A percentile compares a stretch with the other conserved stretches of the same genome.
These are phyloP conservation scores for Quercus variabilis DNA, from an alignment of 306 rosid genomes.

Conservation along the genomic window DNA sequence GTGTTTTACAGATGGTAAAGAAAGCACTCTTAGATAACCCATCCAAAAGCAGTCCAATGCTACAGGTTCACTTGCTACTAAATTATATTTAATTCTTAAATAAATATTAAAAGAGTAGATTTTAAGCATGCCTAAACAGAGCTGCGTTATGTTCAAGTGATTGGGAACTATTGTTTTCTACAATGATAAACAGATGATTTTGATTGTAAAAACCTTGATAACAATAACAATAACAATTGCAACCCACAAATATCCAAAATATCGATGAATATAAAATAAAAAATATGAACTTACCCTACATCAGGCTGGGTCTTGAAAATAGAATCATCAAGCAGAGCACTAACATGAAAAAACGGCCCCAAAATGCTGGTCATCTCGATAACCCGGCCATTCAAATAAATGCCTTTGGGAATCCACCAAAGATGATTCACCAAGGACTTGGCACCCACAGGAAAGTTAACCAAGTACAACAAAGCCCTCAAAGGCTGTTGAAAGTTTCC, in stretches of 20 bases:
- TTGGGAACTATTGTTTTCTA: neutral
- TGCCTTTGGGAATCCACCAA: slow-evolving; percentile 94
- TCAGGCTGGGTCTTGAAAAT: slow-evolving; percentile 88
- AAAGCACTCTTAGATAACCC: slow-evolving; percentile 5
- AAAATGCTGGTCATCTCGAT: slow-evolving; percentile 95
- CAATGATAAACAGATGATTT: neutral
- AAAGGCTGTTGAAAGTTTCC: slow-evolving; percentile 87
- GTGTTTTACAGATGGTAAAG: slow-evolving; percentile 16
- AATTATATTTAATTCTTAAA: no score
- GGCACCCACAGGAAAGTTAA: slow-evolving; percentile 79
- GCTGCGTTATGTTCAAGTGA: neutral
- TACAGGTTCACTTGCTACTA: slow-evolving; percentile 1
- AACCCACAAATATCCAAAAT: neutral
- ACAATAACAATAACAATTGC: neutral
- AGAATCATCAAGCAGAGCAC: slow-evolving; percentile 81
- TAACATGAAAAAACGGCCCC: slow-evolving; percentile 90
- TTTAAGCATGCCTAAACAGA: slow-evolving; percentile 2
- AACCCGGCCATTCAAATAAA: slow-evolving; percentile 89
- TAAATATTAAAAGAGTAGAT: neutral
- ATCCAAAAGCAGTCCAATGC: slow-evolving; percentile 10
- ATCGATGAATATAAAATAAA: neutral
- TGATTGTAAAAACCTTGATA: slow-evolving; percentile 1
- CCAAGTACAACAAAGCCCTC: slow-evolving; percentile 73
- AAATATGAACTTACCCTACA: slow-evolving; percentile 72
- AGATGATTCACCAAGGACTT: slow-evolving; percentile 75